Evolutionary conservation across 495 filamentous ascomycete genomes (phyloP), one percentile per base, ranked within the genome.

Genomic region (Podospora australis): DNA sequence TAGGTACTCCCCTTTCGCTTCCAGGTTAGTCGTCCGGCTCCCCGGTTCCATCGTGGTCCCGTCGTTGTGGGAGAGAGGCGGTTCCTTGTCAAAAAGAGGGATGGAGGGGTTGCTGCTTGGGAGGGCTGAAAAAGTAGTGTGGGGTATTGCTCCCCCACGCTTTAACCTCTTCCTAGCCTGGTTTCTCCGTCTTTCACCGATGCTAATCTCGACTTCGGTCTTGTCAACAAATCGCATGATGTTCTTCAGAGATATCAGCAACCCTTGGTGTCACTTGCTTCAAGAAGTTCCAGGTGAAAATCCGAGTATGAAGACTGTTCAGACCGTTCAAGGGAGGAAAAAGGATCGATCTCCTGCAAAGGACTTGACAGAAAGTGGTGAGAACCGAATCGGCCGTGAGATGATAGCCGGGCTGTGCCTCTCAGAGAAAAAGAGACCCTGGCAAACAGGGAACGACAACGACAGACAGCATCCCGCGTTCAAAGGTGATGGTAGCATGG

Each of bases 401-500:
- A 40, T 41, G 20, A 22, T 41, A 24, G 14, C 17, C n/a, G 13
- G n/a, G 20, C 40, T 14, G 13, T 43, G 40, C 38, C 38, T 14
- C 22, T 26, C n/a, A n/a, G 20, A 25, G 14, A 16, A 43, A 23
- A 14, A 43, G 8, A 19, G 16, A 40, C 38, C 32, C 32, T 36
- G 32, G 21, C 21, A 40, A 9, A 6, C 11, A 40, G 34, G 40
- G 39, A 32, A 1, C 11, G 22, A 8, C 17, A 17, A 47, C 22
- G 21, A 17, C 39, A 39, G 42, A 46, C 43, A 46, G 46, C 55
- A 57, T 57, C 55, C 55, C 55, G 50, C 55, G 50, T 57, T 30
- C 30, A 50, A 26, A 8, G 20, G 40, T 26, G 32, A n/a, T n/a
- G n/a, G n/a, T n/a, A n/a, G n/a, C 34, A 16, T 16, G 34, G 11